Evolutionary conservation across 2,329 filamentous ascomycete species (phyloP), one percentile per base, ranked within the genome.

Genomic region (Colletotrichum agaves): DNA sequence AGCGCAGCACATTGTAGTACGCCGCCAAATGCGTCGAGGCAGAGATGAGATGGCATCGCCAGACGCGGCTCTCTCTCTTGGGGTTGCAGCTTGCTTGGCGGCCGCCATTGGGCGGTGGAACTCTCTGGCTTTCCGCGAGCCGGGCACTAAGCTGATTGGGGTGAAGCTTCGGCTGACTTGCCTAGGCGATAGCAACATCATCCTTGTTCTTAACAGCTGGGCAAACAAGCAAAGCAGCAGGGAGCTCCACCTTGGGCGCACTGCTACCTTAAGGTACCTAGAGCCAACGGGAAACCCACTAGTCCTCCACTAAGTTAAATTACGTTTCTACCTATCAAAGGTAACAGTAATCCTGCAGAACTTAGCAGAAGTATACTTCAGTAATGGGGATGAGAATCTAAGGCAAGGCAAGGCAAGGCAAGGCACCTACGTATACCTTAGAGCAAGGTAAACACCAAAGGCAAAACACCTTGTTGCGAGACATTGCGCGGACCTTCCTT

Each of bases 1-100:
- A 8, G 27, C 27, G 8, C 5, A 27, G 27, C 27, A 27, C 27
- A 7, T 27, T 27, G 2, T 5, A 27, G n/a, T n/a, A n/a, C n/a
- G n/a, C 27, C 27, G 35, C 35, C 35, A 11, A 11, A 37, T 12
- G 12, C 35, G 35, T 13, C 8, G 35, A 58, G 23, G 39, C 55
- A 41, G 5, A 39, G 17, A 21, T 15, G 5, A 39, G 17, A 21
- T 15, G 3, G 11, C 6, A 7, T 63, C 65, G 65, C 65, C 41
- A 59, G 47, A 44, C 47, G 65, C 65, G 65, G 64, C 64, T 64
- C 39, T 52, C 64, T 64, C 39, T 35, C 35, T 60, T 35, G 61
- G 49, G 33, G 65, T 50, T 55, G 52, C 50, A 53, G 37, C 60
- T 43, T 66, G 44, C 17, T 21, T 44, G 15, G 41, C 15, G 27